phyloP scores from a whole-genome alignment of 1,139 yeast species.

The Candida smagusa region DNA sequence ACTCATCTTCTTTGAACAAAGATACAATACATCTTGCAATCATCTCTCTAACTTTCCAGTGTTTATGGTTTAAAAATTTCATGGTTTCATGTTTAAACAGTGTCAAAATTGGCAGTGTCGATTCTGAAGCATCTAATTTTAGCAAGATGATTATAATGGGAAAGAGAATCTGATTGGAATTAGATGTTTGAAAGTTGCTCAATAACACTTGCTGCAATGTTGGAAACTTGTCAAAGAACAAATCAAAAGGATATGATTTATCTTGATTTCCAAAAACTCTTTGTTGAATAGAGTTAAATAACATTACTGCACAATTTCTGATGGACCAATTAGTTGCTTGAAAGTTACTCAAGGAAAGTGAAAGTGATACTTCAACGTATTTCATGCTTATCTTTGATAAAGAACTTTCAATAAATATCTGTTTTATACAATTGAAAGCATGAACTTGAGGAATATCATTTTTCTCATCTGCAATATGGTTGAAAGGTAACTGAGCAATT shows the following conservation, averaged over 20 bases:
- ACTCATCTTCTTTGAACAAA: slow-evolving; percentile 32
- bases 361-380: slow-evolving; percentile 57
- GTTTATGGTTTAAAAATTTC: slow-evolving; percentile 25
- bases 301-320: slow-evolving; percentile 90
- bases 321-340: slow-evolving; percentile 75
- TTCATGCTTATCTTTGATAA: slow-evolving; percentile 51
- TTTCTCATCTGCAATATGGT: slow-evolving; percentile 46
- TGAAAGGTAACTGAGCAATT: slow-evolving; percentile 53
- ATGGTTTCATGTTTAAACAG: slow-evolving; percentile 9
- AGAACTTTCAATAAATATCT: slow-evolving; percentile 66
- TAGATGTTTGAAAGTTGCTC: slow-evolving; percentile 28
- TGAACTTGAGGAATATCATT: slow-evolving; percentile 88
- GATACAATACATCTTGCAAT: slow-evolving; percentile 70
- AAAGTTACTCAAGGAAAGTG: slow-evolving; percentile 60
- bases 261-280: slow-evolving; percentile 67
- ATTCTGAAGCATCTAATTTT: slow-evolving; percentile 39
- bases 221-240: slow-evolving; percentile 65
- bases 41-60: slow-evolving; percentile 86
- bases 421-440: slow-evolving; percentile 81
- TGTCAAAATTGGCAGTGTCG: slow-evolving; percentile 5
- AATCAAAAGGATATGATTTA: slow-evolving; percentile 17
- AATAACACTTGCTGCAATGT: slow-evolving; percentile 50
- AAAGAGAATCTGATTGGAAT: slow-evolving; percentile 44
- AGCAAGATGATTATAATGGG: slow-evolving; percentile 72
- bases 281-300: slow-evolving; percentile 78